Conservation (phyloP, 2,329 filamentous ascomycete species). For the Salinomyces thailandicus region DNA sequence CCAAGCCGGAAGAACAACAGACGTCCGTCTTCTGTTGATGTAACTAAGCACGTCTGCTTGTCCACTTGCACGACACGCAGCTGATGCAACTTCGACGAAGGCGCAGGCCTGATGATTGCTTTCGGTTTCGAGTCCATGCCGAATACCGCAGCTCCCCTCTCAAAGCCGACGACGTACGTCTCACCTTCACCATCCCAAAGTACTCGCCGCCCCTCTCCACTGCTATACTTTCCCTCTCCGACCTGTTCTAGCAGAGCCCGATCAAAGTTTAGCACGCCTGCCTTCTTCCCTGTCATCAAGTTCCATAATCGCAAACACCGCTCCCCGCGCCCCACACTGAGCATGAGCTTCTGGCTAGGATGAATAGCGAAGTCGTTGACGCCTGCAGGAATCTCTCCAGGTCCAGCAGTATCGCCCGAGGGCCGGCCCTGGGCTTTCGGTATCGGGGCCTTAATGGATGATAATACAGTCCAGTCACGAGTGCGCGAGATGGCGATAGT, state of each 20-base stretch:
- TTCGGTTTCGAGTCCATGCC: conserved; percentile 77
- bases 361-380: conserved; percentile 94
- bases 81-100: conserved; percentile 72
- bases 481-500: conserved; percentile 79
- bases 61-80: conserved; percentile 54
- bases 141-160: conserved; percentile 73
- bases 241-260: conserved; percentile 60
- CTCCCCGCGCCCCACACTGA: conserved; percentile 83
- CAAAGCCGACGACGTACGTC: conserved; percentile 83
- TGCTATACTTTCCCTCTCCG: conserved; percentile 64
- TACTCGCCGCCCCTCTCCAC: conserved; percentile 73
- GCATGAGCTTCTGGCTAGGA: conserved; percentile 92
- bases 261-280: conserved; percentile 79
- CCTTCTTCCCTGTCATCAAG: conserved; percentile 89
- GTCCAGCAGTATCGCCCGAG: conserved; percentile 77
- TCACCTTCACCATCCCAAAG: conserved; percentile 68
- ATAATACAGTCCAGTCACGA: conserved; percentile 80
- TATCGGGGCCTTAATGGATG: conserved; percentile 77
- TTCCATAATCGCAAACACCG: conserved; percentile 93
- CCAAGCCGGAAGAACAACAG: conserved; percentile 66
- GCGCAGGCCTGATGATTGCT: conserved; percentile 58
- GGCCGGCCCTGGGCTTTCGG: conserved; percentile 71
- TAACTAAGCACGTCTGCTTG: conserved; percentile 46
- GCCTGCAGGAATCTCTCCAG: conserved; percentile 71
- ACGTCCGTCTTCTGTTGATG: conserved; percentile 84